These are phyloP conservation scores for Letharia lupina DNA, from an alignment of 495 filamentous ascomycete genomes.

Conservation along the genomic window DNA sequence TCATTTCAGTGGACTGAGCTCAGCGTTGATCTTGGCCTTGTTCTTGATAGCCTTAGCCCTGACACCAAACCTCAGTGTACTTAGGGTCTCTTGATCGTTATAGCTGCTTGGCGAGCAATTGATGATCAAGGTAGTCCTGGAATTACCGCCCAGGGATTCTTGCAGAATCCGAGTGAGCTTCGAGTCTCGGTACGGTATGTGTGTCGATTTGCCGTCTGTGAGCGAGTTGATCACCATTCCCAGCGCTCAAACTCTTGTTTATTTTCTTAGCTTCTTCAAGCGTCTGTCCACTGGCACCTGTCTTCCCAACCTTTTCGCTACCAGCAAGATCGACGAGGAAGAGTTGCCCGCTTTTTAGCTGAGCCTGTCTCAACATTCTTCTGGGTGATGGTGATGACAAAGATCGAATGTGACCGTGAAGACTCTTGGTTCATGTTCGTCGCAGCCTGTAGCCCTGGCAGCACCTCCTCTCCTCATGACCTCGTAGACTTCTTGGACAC, in stretches of 20 bases:
- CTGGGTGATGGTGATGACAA: conserved; percentile 93
- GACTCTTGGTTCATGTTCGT: conserved; percentile 99
- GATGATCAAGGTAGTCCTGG: conserved; percentile 91
- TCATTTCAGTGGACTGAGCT: conserved; percentile 90
- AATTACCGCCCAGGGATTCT: conserved; percentile 94
- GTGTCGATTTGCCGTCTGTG: conserved; percentile 96
- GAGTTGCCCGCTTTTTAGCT: conserved; percentile 88
- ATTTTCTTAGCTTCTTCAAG: conserved; percentile 99
- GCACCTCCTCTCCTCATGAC: conserved; percentile 90
- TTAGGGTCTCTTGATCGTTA: conserved; percentile 92
- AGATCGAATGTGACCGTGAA: conserved; percentile 96
- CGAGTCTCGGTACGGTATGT: conserved; percentile 95
- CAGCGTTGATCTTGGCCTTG: conserved; percentile 98
- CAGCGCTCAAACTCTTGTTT: conserved; percentile 93
- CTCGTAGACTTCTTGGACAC: conserved; percentile 91
- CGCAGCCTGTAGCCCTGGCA: conserved; percentile 85
- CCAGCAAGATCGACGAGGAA: conserved; percentile 97
- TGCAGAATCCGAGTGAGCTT: conserved; percentile 96
- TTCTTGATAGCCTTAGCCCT: conserved; percentile 98
- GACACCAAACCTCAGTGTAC: conserved; percentile 91
- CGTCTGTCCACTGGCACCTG: conserved; percentile 93
- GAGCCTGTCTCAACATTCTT: conserved; percentile 98
- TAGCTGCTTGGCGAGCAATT: conserved; percentile 98
- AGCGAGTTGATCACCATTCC: conserved; percentile 99
- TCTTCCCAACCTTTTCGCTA: conserved; percentile 98